Base-by-base conservation (phyloP, 306 rosid genomes). In the Nissolia schottii region DNA sequence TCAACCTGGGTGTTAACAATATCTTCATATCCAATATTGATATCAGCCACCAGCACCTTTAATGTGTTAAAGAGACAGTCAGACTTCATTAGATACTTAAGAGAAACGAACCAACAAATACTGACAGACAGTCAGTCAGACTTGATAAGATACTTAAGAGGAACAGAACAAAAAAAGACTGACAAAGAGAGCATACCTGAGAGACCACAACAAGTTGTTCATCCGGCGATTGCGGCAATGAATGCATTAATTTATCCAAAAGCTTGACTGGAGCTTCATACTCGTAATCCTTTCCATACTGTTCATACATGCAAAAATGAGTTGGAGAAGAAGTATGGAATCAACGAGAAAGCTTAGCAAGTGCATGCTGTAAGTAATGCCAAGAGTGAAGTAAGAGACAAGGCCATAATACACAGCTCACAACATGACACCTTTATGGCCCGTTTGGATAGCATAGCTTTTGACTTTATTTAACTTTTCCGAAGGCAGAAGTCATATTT, bases 241-340 rank as follows among this genome's bases (percentile, higher is more conserved):
- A 82, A 83, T 95, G 95, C 79, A 91, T 72, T 79, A 89, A 80
- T 74, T 89, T 95, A 82, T 95, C 96, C 90, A 95, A 76, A 59
- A 95, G 90, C 84, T 95, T 95, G 38, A 95, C 96, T 2, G 99
- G 99, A 66, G 99, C 96, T 81, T 95, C 96, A 53, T 75, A 91
- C 72, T 88, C 96, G 35, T 95, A 95, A 43, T 92, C 97, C 74
- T 95, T 92, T 81, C 97, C 97, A 27, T 95, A 92, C 99, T 95
- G 87, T 38, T 78, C 63, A 73, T 46, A 29, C 63, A 58, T 27
- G 53, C 73, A 68, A 63, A 73, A 11, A 62, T 53, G 41, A 57
- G 78, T 51, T 61, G 49, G 40, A 40, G 79, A 72, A 16, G 2
- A 72, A 16, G 2, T 53, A 60, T n/a, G 64, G 65, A n/a, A 25